A percentile compares a stretch with the other conserved stretches of the same genome.
phyloP scores from a whole-genome alignment of 192 early-diverging fungal species.

The Coemansia reversa region DNA sequence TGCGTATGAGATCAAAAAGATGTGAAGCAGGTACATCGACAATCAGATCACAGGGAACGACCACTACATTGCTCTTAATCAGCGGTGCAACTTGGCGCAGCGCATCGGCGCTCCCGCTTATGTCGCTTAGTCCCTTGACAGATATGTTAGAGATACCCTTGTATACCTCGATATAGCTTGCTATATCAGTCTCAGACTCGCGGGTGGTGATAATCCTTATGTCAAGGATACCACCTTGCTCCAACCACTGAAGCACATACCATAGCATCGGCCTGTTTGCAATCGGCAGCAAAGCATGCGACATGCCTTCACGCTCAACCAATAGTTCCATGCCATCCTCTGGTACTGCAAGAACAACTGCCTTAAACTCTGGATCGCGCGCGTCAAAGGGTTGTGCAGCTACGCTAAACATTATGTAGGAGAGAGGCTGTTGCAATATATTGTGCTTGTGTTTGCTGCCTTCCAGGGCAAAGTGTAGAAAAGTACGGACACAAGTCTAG shows the following conservation, averaged over 20 bases:
- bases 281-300: constrained; percentile 92
- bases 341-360: constrained; percentile 42
- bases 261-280: constrained; percentile 94
- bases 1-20: constrained; percentile 81
- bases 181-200: constrained; percentile 60
- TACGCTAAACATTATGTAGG: constrained; percentile 38
- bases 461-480: too few species aligned
- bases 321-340: constrained; percentile 67
- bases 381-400: constrained; percentile 27
- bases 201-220: constrained; percentile 77
- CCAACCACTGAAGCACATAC: constrained; percentile 93
- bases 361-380: constrained; percentile 48
- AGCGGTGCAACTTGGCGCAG: constrained; percentile 75
- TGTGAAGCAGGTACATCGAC: constrained; percentile 80
- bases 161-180: constrained; percentile 50
- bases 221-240: constrained; percentile 71
- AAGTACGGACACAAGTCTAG: too few species aligned
- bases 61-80: constrained; percentile 90
- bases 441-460: background rate
- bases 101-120: constrained; percentile 79
- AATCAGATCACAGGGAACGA: constrained; percentile 88
- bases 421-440: background rate
- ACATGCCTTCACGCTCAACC: constrained; percentile 76
- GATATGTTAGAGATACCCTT: constrained; percentile 60
- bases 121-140: constrained; percentile 52